Percentiles rank a stretch among this genome's conserved stretches.
phyloP scores from a whole-genome alignment of 73 alveolate genomes.

The Symbiodinium pilosum region DNA sequence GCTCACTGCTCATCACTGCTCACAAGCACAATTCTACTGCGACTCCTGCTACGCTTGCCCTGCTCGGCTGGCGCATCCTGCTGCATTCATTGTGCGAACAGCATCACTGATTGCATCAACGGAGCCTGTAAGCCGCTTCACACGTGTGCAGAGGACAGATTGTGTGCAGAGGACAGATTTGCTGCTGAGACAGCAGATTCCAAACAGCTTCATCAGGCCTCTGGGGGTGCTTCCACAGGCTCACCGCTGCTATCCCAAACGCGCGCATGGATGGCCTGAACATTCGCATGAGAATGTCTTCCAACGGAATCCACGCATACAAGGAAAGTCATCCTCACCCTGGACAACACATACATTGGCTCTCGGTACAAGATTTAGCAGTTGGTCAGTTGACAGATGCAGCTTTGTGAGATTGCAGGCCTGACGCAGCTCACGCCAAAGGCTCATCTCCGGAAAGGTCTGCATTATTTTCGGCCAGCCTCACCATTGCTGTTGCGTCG shows the following conservation, averaged over 20 bases:
- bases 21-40: background rate
- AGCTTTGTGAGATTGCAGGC: background rate
- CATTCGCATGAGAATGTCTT: background rate
- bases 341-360: no score
- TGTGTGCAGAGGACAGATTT: no score
- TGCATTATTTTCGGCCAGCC: conserved; percentile 93
- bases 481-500: no score
- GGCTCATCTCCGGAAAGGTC: conserved; percentile 91
- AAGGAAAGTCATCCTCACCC: no score
- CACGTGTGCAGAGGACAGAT: no score
- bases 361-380: no score
- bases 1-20: no score
- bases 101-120: no score
- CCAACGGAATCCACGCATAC: no score
- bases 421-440: conserved; percentile 93
- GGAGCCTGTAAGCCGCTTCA: no score
- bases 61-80: background rate
- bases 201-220: background rate
- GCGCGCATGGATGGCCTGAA: conserved; percentile 69
- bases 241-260: conserved; percentile 91
- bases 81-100: no score
- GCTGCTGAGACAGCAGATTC: background rate
- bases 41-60: conserved; percentile 14
- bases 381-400: no score
- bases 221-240: conserved; percentile 20